These are phyloP conservation scores for Leishmania amazonensis DNA, from an alignment of 208 protist species.

Conservation along the genomic window DNA sequence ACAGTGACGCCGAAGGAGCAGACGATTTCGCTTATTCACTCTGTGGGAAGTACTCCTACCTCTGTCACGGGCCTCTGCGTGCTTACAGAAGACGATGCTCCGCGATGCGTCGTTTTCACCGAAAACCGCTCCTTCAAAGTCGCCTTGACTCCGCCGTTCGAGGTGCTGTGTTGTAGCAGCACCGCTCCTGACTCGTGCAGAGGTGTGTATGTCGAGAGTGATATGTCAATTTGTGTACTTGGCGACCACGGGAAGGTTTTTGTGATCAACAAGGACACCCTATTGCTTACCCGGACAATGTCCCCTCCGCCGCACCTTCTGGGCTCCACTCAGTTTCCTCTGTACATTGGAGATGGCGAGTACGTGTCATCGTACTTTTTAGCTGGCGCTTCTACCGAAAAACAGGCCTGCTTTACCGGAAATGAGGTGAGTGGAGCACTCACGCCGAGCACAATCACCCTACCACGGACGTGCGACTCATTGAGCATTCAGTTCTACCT, in stretches of 20 bases:
- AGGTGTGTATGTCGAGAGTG: constrained; percentile 34
- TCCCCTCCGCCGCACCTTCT: constrained; percentile 9
- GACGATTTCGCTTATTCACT: constrained; percentile 51
- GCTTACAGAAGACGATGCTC: constrained; percentile 25
- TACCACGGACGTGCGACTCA: constrained; percentile 68
- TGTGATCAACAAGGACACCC: constrained; percentile 53
- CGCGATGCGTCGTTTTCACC: constrained; percentile 37
- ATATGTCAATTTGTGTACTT: constrained; percentile 48
- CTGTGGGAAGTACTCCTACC: constrained; percentile 15
- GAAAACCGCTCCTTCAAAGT: constrained; percentile 35
- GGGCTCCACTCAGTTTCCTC: constrained; percentile 25
- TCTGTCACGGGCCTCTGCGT: constrained; percentile 40
- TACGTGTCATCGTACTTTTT: constrained; percentile 59
- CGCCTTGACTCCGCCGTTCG: constrained; percentile 23
- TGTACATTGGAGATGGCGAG: constrained; percentile 56
- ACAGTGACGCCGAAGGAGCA: constrained; percentile 37
- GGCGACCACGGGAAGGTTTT: constrained; percentile 40
- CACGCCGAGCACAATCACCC: constrained; percentile 35
- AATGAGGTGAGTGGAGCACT: constrained; percentile 44
- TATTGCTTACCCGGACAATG: constrained; percentile 33
- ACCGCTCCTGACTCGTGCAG: constrained; percentile 31
- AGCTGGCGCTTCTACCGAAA: constrained; percentile 17
- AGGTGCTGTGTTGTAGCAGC: constrained; percentile 26
- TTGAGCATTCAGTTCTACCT: constrained; percentile 82
- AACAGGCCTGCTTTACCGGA: constrained; percentile 32